Evolutionary conservation across 257 asterid species (phyloP).

Genomic region (Solanum ossicruentum): DNA sequence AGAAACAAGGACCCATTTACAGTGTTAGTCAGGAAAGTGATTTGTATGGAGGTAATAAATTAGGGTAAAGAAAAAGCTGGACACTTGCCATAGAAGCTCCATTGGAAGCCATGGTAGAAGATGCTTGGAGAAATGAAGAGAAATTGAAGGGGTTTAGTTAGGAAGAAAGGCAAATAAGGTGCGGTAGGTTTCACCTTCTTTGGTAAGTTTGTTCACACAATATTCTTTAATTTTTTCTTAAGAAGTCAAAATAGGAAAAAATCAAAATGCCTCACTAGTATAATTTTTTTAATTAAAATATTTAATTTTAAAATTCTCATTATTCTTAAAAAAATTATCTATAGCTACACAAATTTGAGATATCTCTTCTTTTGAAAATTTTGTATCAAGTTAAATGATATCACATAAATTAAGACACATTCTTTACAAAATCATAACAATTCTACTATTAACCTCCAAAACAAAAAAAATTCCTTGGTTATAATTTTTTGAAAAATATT

Average conservation of each 20-base stretch:
- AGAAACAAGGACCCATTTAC: not conserved
- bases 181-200: not conserved
- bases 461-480: too few species aligned
- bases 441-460: too few species aligned
- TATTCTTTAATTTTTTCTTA: too few species aligned
- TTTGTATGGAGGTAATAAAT: not conserved
- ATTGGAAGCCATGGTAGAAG: conserved; percentile 36
- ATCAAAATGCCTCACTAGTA: too few species aligned
- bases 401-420: too few species aligned
- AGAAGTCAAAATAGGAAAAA: too few species aligned
- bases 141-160: conserved; percentile 21
- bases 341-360: not conserved
- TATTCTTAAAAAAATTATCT: not conserved
- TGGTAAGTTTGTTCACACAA: not conserved
- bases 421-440: too few species aligned
- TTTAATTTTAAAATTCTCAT: not conserved
- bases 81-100: conserved; percentile 45
- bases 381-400: too few species aligned
- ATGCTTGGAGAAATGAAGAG: not conserved
- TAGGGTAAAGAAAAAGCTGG: not conserved
- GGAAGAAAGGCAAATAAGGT: not conserved
- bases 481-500: not conserved
- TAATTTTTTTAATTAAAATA: too few species aligned
- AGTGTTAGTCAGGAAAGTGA: not conserved
- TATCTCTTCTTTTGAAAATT: not conserved